phyloP scores from a whole-genome alignment of 331 rosid species.

The Erythrophleum ivorense region DNA sequence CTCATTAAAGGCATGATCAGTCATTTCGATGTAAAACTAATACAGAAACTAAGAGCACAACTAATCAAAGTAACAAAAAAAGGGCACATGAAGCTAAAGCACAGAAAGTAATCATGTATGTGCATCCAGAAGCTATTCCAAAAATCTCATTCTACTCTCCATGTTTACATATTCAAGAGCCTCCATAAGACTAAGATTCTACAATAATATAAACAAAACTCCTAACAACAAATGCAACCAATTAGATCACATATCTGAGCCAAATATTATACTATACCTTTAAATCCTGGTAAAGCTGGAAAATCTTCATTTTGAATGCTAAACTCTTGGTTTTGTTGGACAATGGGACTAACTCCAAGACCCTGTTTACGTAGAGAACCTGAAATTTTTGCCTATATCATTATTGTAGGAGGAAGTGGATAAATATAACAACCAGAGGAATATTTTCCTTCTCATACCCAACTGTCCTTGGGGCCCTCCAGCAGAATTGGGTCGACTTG shows the following conservation, averaged over 20 bases:
- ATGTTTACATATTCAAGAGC: conserved; percentile 13
- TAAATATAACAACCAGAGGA: conserved; percentile 23
- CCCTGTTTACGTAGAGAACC: conserved; percentile 98
- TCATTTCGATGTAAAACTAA: conserved; percentile 1
- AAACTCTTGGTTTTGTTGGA: conserved; percentile 96
- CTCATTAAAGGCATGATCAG: conserved; percentile 28
- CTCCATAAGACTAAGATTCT: conserved; percentile 2
- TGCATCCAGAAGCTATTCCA: conserved; percentile 13
- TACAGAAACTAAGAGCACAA: conserved; percentile 10
- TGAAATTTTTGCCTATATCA: conserved; percentile 49
- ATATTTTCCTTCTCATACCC: conserved; percentile 52
- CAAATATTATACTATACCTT: conserved; percentile 62
- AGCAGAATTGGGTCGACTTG: conserved; percentile 94
- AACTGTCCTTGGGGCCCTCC: conserved; percentile 98
- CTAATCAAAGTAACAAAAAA: not conserved
- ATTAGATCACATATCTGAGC: not conserved
- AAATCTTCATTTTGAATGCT: conserved; percentile 97
- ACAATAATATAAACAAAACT: conserved; percentile 4
- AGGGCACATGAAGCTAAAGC: conserved; percentile 17
- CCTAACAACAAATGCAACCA: conserved; percentile 21
- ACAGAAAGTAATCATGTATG: conserved; percentile 1
- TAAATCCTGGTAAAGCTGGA: conserved; percentile 95
- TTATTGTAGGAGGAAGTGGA: conserved; percentile 21
- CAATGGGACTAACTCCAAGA: conserved; percentile 89
- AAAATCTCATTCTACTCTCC: conserved; percentile 17